Conservation (phyloP, 2,329 filamentous ascomycete species). For the Chaetomiaceae sp. region DNA sequence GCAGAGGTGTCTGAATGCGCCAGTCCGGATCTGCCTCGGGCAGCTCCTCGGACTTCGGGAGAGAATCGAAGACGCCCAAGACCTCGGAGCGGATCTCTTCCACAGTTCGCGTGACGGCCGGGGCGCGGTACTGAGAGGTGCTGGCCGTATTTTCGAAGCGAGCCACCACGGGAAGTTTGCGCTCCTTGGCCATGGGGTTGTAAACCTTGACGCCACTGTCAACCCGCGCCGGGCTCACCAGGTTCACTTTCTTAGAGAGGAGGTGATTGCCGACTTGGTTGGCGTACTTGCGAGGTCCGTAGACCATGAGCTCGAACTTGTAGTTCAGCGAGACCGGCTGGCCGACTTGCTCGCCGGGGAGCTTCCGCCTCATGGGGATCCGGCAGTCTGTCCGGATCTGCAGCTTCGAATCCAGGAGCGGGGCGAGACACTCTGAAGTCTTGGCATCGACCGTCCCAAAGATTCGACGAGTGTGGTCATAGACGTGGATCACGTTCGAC, state of each 20-base stretch:
- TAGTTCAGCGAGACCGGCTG: constrained; percentile 57
- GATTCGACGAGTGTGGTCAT: constrained; percentile 64
- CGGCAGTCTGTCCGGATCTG: constrained; percentile 68
- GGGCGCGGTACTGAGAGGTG: constrained; percentile 25
- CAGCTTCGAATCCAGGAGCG: constrained; percentile 64
- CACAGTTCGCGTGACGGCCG: constrained; percentile 55
- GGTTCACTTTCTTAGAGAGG: constrained; percentile 59
- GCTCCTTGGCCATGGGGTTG: constrained; percentile 67
- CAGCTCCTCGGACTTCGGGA: constrained; percentile 70
- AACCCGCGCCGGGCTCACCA: constrained; percentile 62
- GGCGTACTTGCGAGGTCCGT: constrained; percentile 66
- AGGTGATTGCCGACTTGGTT: constrained; percentile 64
- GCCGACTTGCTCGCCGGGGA: constrained; percentile 60
- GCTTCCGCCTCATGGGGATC: constrained; percentile 62
- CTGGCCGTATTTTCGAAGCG: constrained; percentile 10
- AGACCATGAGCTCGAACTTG: constrained; percentile 69
- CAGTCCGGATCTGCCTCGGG: constrained; percentile 65
- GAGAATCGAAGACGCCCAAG: constrained; percentile 79
- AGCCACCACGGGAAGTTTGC: constrained; percentile 36
- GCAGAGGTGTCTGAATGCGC: constrained; percentile 61
- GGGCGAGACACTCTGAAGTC: constrained; percentile 63
- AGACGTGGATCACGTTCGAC: constrained; percentile 62
- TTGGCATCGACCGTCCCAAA: constrained; percentile 73
- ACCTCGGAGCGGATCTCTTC: constrained; percentile 87
- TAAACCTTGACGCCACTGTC: constrained; percentile 65